Percentiles rank a stretch among this genome's conserved stretches.
Evolutionary conservation across 1,284 basidiomycete genomes (phyloP).

Genomic region (Ustilago vetiveriae): DNA sequence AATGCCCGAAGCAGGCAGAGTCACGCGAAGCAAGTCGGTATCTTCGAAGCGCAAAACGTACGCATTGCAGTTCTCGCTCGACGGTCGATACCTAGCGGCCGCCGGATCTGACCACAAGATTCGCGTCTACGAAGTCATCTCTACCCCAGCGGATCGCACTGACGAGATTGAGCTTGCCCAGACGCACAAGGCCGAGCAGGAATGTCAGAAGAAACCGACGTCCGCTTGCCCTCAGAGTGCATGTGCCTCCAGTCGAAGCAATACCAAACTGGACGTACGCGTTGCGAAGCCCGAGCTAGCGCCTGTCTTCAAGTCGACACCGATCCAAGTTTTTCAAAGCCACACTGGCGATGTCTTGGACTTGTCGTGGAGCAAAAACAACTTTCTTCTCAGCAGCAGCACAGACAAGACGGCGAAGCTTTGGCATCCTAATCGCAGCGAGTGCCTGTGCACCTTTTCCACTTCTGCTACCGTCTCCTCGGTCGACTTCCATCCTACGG

Average conservation of each 20-base stretch:
- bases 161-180: conserved; percentile 32
- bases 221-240: not conserved
- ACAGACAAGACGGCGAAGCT: conserved; percentile 68
- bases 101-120: conserved; percentile 67
- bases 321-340: conserved; percentile 62
- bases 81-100: conserved; percentile 66
- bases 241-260: not conserved
- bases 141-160: conserved; percentile 26
- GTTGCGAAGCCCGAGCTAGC: conserved; percentile 8
- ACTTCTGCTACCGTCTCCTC: conserved; percentile 68
- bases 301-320: conserved; percentile 52
- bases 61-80: conserved; percentile 64
- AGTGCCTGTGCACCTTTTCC: conserved; percentile 67
- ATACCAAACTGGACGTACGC: not conserved
- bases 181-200: conserved; percentile 4
- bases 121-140: conserved; percentile 55
- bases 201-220: not conserved
- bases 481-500: conserved; percentile 64
- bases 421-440: conserved; percentile 66
- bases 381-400: conserved; percentile 67
- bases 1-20: not conserved
- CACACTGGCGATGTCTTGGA: conserved; percentile 67
- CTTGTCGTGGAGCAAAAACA: conserved; percentile 68
- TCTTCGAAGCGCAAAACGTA: conserved; percentile 58
- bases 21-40: conserved; percentile 8